Base-by-base conservation (phyloP, 257 asterid species). In the Solanum etuberosum region DNA sequence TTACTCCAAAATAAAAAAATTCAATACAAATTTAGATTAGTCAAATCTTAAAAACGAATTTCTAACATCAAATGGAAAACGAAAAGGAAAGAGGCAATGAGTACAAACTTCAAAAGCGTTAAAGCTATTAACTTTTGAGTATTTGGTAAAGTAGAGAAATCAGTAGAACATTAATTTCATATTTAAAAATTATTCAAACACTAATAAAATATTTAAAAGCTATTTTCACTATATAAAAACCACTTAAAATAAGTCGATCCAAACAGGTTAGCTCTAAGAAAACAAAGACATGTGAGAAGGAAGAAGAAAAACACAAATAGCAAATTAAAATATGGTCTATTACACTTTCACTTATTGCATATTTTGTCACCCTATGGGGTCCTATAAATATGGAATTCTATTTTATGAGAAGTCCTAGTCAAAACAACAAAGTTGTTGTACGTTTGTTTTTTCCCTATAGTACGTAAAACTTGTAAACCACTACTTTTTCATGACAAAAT, bases 1-100 rank as follows among this genome's bases (percentile, higher is more conserved):
- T 20, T 54, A 20, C 0, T 4, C 1, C 0, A 2, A 16, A 46
- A 0, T 51, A 1, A 0, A 5, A 16, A 5, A 2, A 16, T 51
- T 6, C 61, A 51, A 51, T 16, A 16, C 61, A 51, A 46, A 6
- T 16, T 51, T 1, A 51, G 6, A 9, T 16, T 51, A 51, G 16
- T 16, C 21, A 6, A 9, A 9, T 1, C 4, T 51, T 51, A 16
- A 51, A 51, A 16, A 43, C 1, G 0, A 16, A 51, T 6, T 51
- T 9, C 9, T 16, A 51, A 51, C 4, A 16, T 51, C 61, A 46
- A 46, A 14, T 46, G 57, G 20, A 46, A 51, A 51, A 15, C 3
- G 0, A 16, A 46, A 5, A 6, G 9, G 9, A 16, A 51, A 51
- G 4, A 51, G 9, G 61, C 6, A 51, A 51, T 51, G 9, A 46